phyloP scores from a whole-genome alignment of 1,139 yeast species.

The Kurtzmaniella quercitrusa region DNA sequence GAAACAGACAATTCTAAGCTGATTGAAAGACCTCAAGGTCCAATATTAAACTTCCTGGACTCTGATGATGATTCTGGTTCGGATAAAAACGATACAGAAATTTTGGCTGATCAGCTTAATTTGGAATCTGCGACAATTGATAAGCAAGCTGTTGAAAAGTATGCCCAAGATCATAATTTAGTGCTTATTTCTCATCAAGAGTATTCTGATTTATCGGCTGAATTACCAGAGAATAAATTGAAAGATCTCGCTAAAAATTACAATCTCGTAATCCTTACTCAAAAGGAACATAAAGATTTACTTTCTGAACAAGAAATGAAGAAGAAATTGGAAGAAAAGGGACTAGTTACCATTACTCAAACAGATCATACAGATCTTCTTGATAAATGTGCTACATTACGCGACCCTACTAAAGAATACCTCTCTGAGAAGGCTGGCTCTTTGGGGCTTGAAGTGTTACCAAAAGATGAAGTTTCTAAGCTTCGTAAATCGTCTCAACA shows the following conservation, averaged over 20 bases:
- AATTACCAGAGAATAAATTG: slow-evolving; percentile 19
- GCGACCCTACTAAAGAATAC: slow-evolving; percentile 16
- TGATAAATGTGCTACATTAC: slow-evolving; percentile 3
- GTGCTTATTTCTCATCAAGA: slow-evolving; percentile 47
- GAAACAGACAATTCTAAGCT: slow-evolving; percentile 15
- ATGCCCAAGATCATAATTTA: slow-evolving; percentile 47
- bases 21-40: not conserved
- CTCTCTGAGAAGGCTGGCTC: slow-evolving; percentile 7
- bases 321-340: slow-evolving; percentile 24
- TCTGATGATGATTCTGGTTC: slow-evolving; percentile 21
- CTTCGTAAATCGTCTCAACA: slow-evolving; percentile 13
- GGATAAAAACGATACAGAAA: slow-evolving; percentile 8
- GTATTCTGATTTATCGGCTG: slow-evolving; percentile 26
- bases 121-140: slow-evolving; percentile 10
- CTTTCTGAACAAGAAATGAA: slow-evolving; percentile 33
- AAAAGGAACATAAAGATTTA: slow-evolving; percentile 24
- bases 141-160: slow-evolving; percentile 38
- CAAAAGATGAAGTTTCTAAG: slow-evolving; percentile 14
- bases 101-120: not conserved
- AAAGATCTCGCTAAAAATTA: slow-evolving; percentile 18
- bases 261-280: slow-evolving; percentile 25
- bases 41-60: slow-evolving; percentile 27
- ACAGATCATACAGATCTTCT: slow-evolving; percentile 7
- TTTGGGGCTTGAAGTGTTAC: slow-evolving; percentile 17
- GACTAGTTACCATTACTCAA: slow-evolving; percentile 31